Conservation (phyloP, 2,329 filamentous ascomycete species). For the Cryoendolithus antarcticus region DNA sequence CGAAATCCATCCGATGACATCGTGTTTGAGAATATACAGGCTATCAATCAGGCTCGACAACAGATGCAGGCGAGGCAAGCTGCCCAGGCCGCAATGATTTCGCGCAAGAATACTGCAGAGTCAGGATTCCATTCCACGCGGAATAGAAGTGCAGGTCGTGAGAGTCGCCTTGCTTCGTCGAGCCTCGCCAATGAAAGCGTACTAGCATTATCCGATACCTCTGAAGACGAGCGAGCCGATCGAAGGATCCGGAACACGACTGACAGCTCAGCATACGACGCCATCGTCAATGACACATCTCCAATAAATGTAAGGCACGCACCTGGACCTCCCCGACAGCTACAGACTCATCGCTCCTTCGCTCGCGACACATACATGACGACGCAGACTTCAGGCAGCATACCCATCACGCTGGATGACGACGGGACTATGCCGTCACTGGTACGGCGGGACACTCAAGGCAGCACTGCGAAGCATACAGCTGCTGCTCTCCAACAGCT, state of each 20-base stretch:
- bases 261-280: slow-evolving; percentile 3
- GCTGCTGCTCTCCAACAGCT: slow-evolving; percentile 7
- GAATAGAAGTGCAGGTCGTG: no score
- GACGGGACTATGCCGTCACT: slow-evolving; percentile 6
- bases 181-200: slow-evolving; percentile 8
- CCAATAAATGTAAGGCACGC: slow-evolving; percentile 1
- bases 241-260: slow-evolving; percentile 3
- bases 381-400: slow-evolving; percentile 16
- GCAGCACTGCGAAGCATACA: slow-evolving; percentile 3
- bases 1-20: slow-evolving; percentile 1
- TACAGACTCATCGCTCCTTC: slow-evolving; percentile 5
- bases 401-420: slow-evolving; percentile 14
- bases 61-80: slow-evolving; percentile 7
- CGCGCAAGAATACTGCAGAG: no score
- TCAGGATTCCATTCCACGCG: no score
- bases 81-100: no score
- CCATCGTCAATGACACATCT: slow-evolving; percentile 2
- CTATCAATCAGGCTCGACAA: slow-evolving; percentile 8
- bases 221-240: slow-evolving; percentile 25
- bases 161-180: slow-evolving; percentile 8
- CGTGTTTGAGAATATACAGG: slow-evolving; percentile 8
- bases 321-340: slow-evolving; percentile 6
- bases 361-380: slow-evolving; percentile 7
- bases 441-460: slow-evolving; percentile 1
- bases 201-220: slow-evolving; percentile 11